phyloP scores from a whole-genome alignment of 768 basidiomycete genomes.

The Lactifluus subvellereus region DNA sequence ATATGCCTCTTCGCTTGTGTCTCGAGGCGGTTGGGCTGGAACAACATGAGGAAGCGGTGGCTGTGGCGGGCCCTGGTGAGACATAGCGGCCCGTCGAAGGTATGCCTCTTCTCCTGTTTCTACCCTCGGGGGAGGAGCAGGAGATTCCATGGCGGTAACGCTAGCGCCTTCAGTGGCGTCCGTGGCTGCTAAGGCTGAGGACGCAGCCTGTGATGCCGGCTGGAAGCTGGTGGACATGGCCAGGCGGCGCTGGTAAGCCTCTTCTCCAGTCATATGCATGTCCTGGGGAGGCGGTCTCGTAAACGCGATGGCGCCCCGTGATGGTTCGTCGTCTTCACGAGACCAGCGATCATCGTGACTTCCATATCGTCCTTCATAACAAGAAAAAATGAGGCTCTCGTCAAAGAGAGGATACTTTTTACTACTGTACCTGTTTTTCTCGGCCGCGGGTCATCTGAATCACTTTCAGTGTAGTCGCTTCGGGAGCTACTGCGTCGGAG shows the following conservation, averaged over 20 bases:
- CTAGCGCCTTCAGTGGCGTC: background rate
- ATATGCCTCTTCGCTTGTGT: slow-evolving; percentile 31
- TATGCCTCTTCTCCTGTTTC: slow-evolving; percentile 19
- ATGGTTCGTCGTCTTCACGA: slow-evolving; percentile 51
- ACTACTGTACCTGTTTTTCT: slow-evolving; percentile 56
- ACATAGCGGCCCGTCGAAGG: slow-evolving; percentile 15
- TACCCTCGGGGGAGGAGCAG: background rate
- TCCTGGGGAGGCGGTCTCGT: slow-evolving; percentile 35
- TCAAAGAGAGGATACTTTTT: background rate
- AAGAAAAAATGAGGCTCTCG: slow-evolving; percentile 13
- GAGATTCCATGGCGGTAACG: background rate
- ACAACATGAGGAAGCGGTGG: slow-evolving; percentile 4
- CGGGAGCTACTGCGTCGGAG: slow-evolving; percentile 45
- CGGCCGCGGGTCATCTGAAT: slow-evolving; percentile 58
- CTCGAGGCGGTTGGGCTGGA: slow-evolving; percentile 17
- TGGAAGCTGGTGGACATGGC: slow-evolving; percentile 49
- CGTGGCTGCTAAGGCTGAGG: background rate
- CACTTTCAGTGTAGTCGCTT: slow-evolving; percentile 59
- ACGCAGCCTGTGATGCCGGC: slow-evolving; percentile 11
- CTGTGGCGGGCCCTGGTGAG: background rate
- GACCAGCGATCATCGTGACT: slow-evolving; percentile 43
- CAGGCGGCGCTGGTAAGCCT: slow-evolving; percentile 68
- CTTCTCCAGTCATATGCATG: slow-evolving; percentile 60
- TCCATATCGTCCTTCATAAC: slow-evolving; percentile 35
- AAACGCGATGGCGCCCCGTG: slow-evolving; percentile 27